phyloP scores from a whole-genome alignment of 2,329 filamentous ascomycete genomes.

The Ceratocystis diversiconidia region DNA sequence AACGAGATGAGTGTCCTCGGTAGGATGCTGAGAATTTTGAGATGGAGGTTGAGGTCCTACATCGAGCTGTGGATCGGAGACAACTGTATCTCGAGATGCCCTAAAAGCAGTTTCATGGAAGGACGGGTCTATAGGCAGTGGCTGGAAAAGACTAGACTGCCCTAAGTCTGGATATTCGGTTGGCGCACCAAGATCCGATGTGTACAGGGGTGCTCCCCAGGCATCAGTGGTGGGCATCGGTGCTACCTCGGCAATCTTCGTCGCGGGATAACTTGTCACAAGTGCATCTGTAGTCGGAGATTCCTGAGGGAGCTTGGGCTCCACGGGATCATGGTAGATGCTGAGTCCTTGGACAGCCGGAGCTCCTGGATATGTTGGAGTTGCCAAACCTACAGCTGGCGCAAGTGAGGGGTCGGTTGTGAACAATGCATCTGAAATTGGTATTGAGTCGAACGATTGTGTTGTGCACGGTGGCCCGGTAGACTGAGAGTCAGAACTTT shows the following conservation, averaged over 20 bases:
- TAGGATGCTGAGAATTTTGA: not conserved
- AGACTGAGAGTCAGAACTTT: not conserved
- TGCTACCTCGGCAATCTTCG: not conserved
- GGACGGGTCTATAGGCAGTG: not conserved
- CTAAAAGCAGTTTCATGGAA: not conserved
- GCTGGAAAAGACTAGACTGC: not conserved
- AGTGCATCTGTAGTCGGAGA: not conserved
- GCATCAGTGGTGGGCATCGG: not conserved
- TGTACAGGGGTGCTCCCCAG: conserved; percentile 5
- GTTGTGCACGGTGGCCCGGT: not conserved
- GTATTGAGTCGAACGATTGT: not conserved
- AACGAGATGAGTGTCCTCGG: not conserved
- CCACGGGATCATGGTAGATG: not conserved
- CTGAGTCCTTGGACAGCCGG: not conserved
- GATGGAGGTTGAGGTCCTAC: not conserved
- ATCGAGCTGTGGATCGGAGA: not conserved
- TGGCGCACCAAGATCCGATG: not conserved
- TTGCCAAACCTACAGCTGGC: not conserved
- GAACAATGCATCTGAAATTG: not conserved
- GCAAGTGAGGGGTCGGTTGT: not conserved
- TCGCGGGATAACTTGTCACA: not conserved
- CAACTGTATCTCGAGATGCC: not conserved
- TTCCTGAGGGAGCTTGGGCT: not conserved
- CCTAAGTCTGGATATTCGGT: not conserved
- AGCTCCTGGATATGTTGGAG: not conserved